Evolutionary conservation across 768 basidiomycete genomes (phyloP), one percentile per base, ranked within the genome.

Genomic region (Russula sp.): DNA sequence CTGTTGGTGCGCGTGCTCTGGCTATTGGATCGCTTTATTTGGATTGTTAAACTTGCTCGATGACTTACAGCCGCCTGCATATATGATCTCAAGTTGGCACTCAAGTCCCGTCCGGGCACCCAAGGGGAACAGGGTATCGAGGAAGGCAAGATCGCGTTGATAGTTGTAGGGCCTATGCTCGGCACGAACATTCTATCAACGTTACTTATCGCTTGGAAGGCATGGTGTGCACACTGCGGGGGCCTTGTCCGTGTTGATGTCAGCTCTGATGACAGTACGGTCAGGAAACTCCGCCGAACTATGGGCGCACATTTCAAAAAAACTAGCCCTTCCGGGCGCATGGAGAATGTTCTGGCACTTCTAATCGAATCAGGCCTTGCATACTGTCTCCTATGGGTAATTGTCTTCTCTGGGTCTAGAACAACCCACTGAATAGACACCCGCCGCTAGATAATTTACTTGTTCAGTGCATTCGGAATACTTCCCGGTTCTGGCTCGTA

Each of bases 381-480:
- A 9, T 64, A 64, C 32, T 64, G 48, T 50, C 48, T 64, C 4
- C 18, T 64, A 49, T 64, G 63, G 63, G 63, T 64, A 60, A 59
- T 16, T 2, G 3, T n/a, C 27, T 44, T 44, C 34, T 20, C 22
- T 31, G 13, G 0, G 0, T 6, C 22, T 27, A n/a, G 40, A n/a
- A 8, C 27, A 2, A 0, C 14, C 8, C 22, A 44, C 58, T 60
- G 10, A 64, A 31, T 18, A 13, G 6, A 9, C n/a, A 4, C 44
- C 6, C 6, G 1, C 35, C 22, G 40, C 34, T 1, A 64, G 63
- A 31, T 37, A 44, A 31, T 64, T 13, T 64, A 64, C 54, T 32
- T 64, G 40, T 32, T 64, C 54, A 45, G 40, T 11, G 63, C 63
- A 5, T 56, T 20, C 34, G n/a, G 22, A 3, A 11, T 64, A 4